These are phyloP conservation scores for Penicillium bovifimosum DNA, from an alignment of 495 filamentous ascomycete species.

Conservation along the genomic window DNA sequence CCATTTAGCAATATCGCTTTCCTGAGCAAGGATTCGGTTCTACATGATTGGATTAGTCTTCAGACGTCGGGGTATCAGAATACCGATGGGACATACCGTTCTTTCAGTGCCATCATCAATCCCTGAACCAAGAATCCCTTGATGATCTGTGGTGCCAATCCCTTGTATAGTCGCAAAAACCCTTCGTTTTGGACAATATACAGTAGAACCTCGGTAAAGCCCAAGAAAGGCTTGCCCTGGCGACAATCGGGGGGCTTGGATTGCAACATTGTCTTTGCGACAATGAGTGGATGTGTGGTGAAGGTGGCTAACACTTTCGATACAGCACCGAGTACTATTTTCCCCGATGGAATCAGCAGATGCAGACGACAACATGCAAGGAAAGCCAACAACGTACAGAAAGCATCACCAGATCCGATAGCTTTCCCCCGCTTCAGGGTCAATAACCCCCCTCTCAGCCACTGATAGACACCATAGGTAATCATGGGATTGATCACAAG, in stretches of 20 bases:
- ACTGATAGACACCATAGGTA: conserved; percentile 89
- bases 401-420: conserved; percentile 71
- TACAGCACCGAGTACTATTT: conserved; percentile 69
- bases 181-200: conserved; percentile 82
- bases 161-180: conserved; percentile 73
- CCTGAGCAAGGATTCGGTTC: conserved; percentile 2
- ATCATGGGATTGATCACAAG: conserved; percentile 83
- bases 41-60: background rate
- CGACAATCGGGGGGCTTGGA: conserved; percentile 72
- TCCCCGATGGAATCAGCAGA: background rate
- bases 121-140: conserved; percentile 87
- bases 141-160: conserved; percentile 76
- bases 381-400: conserved; percentile 49
- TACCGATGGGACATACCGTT: conserved; percentile 52
- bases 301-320: conserved; percentile 83
- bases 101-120: conserved; percentile 94
- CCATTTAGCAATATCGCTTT: background rate
- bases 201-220: conserved; percentile 77
- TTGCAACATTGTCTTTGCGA: conserved; percentile 86
- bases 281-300: conserved; percentile 81
- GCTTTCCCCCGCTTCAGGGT: conserved; percentile 56
- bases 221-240: conserved; percentile 75
- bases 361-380: background rate
- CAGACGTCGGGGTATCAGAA: no score
- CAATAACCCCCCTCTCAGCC: conserved; percentile 65